These are phyloP conservation scores for Fusarium sambucinum DNA, from an alignment of 2,329 filamentous ascomycete species.

Conservation along the genomic window DNA sequence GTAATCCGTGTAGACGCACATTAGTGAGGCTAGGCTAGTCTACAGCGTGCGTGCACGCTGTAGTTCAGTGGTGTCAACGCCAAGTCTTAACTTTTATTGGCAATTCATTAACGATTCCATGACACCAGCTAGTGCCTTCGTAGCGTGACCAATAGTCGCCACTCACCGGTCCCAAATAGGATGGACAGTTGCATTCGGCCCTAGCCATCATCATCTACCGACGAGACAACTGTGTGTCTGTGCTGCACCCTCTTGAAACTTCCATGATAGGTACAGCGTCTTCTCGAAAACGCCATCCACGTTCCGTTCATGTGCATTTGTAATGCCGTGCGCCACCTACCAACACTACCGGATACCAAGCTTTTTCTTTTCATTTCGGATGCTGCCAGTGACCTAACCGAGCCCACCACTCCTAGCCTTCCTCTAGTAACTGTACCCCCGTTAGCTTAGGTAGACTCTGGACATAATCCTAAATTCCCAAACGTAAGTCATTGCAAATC, in stretches of 20 bases:
- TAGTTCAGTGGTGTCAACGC: background rate
- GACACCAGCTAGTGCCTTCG: conserved; percentile 12
- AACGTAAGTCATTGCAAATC: background rate
- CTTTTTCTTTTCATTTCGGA: conserved; percentile 30
- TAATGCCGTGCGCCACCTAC: conserved; percentile 27
- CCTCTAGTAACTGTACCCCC: no score
- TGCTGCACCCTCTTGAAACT: conserved; percentile 17
- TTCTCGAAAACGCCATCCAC: conserved; percentile 24
- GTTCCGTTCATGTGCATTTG: conserved; percentile 3
- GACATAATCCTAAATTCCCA: background rate
- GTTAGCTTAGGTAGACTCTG: background rate
- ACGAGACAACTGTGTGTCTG: conserved; percentile 8
- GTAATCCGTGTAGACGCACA: background rate
- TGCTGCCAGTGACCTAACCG: conserved; percentile 20
- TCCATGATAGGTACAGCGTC: conserved; percentile 20
- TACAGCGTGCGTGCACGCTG: background rate
- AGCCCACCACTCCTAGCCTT: background rate
- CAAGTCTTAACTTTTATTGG: conserved; percentile 25
- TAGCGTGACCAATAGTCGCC: conserved; percentile 16
- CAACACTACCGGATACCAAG: conserved; percentile 35
- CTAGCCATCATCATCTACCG: conserved; percentile 14
- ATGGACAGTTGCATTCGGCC: conserved; percentile 2
- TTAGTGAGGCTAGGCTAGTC: background rate
- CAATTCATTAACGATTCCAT: conserved; percentile 23
- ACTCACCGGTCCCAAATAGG: conserved; percentile 10